Evolutionary conservation across 208 protist genomes (phyloP), one percentile per base, ranked within the genome.

Genomic region (Tetramitus jugosus): DNA sequence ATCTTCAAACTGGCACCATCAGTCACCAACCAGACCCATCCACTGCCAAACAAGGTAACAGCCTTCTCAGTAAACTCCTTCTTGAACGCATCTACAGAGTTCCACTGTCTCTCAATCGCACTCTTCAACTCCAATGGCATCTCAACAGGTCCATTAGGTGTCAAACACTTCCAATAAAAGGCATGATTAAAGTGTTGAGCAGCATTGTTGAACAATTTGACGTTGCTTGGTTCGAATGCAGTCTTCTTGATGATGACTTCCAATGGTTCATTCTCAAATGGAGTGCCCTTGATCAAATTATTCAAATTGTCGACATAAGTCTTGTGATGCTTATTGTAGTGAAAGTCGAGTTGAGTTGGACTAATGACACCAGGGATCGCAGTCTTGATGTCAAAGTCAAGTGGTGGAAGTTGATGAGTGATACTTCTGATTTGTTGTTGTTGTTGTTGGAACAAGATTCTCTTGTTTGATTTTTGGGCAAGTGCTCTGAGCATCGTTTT

Each of bases 171-270:
- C 90, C 90, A 95, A 83, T 89, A 93, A 74, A 95, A 94, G 45
- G 84, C 87, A 84, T 95, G 92, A 83, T 95, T 95, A 82, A 93
- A 94, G 84, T 93, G 89, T 87, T 96, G 92, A 39, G 91, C 91
- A 23, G 90, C 91, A 83, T 93, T 93, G 83, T 94, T 94, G 82
- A 88, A 94, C 17, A 94, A 83, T 8, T 83, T 89, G 60, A 46
- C 79, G 17, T 89, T 79, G 53, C 69, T 83, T 37, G 76, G 29
- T 75, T 94, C 85, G 33, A 79, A 76, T 56, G 79, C 68, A 74
- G 80, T 90, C 46, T 82, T 84, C 13, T 56, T 31, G 65, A 96
- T 93, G 72, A 94, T 88, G 49, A 90, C 86, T 56, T 96, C 92
- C 17, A 96, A 83, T 68, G 87, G 81, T 65, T 85, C 77, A 7